Base-by-base conservation (phyloP, 148 eudicot species). In the Arctostaphylos glauca region DNA sequence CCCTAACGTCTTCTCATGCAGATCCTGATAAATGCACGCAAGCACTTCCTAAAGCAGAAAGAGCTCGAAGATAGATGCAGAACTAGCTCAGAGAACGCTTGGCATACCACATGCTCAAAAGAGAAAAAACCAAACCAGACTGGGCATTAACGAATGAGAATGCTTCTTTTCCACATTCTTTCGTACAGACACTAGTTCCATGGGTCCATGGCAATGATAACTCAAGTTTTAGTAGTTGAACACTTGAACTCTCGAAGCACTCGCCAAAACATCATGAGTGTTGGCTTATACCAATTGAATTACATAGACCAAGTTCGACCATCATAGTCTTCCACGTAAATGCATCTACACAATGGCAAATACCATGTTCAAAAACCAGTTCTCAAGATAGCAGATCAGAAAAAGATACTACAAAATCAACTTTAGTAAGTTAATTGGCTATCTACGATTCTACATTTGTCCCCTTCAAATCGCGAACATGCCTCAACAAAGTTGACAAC, bases 101-200 rank as follows among this genome's bases (percentile, higher is more conserved):
- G 38, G 38, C 38, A 31, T 31, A 31, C 38, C 38, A 31, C 38
- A 31, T 31, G 38, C 38, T 31, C 38, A 31, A 31, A 31, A 31
- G 38, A 31, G 38, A 31, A 6, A 3, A 67, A 67, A 67, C 73
- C 73, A 67, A 67, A 3, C 8, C 44, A 31, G 9, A 68, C 38
- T 68, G 74, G 44, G 16, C 43, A 68, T 46, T 68, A 31, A 31
- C 72, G 13, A 67, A 68, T 31, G 74, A 68, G 74, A 68, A 68
- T 38, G 46, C 74, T 68, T 68, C 7, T 41, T 31, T 68, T 31
- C 38, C 48, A 4, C 44, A 68, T 13, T 68, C 44, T 68, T 68
- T 46, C 44, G 3, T 43, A 66, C 6, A 68, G n/a, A 68, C 74
- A 68, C 6, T 73, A 73, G 53, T 19, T 25, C 19, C 46, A 67